Conservation (phyloP, 305 asterid genomes). For the Fraxinus angustifolia region DNA sequence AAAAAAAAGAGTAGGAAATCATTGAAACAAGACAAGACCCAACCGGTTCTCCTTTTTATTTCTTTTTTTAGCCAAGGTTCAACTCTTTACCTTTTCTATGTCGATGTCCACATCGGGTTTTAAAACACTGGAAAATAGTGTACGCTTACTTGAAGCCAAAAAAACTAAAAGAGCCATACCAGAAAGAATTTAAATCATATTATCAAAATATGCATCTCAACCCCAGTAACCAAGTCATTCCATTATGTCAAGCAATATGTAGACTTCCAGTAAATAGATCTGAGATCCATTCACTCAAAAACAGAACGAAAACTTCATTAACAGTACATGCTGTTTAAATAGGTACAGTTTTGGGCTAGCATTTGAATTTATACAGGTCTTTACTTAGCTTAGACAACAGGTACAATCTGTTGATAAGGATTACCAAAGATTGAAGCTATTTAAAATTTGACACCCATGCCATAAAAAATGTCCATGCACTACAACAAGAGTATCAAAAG, state of each 20-base stretch:
- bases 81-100: neutral
- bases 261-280: neutral
- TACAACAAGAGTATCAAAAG: neutral
- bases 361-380: neutral
- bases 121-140: neutral
- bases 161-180: conserved; percentile 12
- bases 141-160: conserved; percentile 8
- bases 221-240: conserved; percentile 1
- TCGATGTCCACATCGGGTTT: neutral
- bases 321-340: neutral
- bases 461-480: neutral
- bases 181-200: neutral
- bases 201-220: conserved; percentile 15
- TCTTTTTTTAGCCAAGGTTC: neutral
- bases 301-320: neutral
- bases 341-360: neutral
- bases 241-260: neutral
- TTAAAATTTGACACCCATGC: neutral
- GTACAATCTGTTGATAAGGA: neutral
- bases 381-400: neutral
- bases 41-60: neutral
- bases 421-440: neutral
- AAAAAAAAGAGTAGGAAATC: neutral
- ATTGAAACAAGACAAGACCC: neutral
- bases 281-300: neutral